phyloP scores from a whole-genome alignment of 805 yeast species.

The Pichia insulana region DNA sequence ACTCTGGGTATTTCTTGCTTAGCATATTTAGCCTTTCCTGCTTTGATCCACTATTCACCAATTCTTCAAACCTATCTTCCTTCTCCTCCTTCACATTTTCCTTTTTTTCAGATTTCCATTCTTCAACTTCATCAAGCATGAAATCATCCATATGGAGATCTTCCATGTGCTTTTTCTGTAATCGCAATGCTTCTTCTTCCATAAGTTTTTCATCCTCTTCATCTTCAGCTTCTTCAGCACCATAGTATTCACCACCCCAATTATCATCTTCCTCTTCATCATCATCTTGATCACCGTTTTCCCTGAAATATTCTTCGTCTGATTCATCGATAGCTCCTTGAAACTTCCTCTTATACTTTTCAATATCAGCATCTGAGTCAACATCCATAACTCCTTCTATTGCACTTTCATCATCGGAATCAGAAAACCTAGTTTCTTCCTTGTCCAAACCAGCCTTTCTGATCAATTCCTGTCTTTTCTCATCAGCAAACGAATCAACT shows the following conservation, averaged over 20 bases:
- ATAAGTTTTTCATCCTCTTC: slow-evolving; percentile 70
- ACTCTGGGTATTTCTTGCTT: slow-evolving; percentile 70
- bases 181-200: slow-evolving; percentile 80
- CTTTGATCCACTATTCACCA: slow-evolving; percentile 10
- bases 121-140: slow-evolving; percentile 72
- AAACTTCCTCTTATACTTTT: slow-evolving; percentile 22
- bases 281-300: slow-evolving; percentile 26
- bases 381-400: slow-evolving; percentile 30
- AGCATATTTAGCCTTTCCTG: slow-evolving; percentile 44
- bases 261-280: slow-evolving; percentile 28
- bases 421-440: slow-evolving; percentile 29
- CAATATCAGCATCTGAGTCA: slow-evolving; percentile 28
- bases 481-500: slow-evolving; percentile 59
- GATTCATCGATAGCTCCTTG: slow-evolving; percentile 39
- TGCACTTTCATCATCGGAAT: slow-evolving; percentile 21
- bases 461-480: slow-evolving; percentile 46
- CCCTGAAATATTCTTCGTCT: slow-evolving; percentile 38
- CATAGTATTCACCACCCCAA: slow-evolving; percentile 49
- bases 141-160: slow-evolving; percentile 70
- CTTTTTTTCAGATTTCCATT: slow-evolving; percentile 51
- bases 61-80: slow-evolving; percentile 38
- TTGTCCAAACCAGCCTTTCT: slow-evolving; percentile 45
- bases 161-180: slow-evolving; percentile 71
- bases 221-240: slow-evolving; percentile 60
- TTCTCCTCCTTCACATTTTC: slow-evolving; percentile 32